Evolutionary conservation across 2,329 filamentous ascomycete genomes (phyloP), one percentile per base, ranked within the genome.

Genomic region (Paraphaeosphaeria minitans): DNA sequence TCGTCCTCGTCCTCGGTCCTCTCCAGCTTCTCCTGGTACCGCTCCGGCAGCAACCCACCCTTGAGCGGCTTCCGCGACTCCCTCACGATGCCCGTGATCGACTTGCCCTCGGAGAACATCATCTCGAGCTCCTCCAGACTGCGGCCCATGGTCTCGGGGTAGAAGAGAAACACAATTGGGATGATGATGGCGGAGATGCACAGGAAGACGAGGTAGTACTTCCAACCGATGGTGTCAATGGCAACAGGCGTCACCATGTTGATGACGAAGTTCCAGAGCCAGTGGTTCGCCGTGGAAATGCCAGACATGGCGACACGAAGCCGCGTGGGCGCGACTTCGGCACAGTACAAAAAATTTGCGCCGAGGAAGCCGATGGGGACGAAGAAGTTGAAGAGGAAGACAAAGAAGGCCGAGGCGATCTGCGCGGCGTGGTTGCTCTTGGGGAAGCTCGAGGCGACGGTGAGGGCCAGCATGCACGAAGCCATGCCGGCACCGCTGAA

Each of bases 381-480:
- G 72, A 87, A 87, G 64, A 82, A 84, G 72, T 86, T 84, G 77
- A 85, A 88, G 48, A 85, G 71, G 71, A 84, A 87, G 50, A 87
- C 79, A 71, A 86, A 86, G 61, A 84, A 79, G 0, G 82, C 83
- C 0, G 82, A 83, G 0, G 79, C 81, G 43, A 86, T 81, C 59
- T 83, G 79, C 2, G 84, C 80, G 1, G 76, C 59, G 2, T 75
- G 76, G 71, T 84, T 83, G 14, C 72, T 69, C 33, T 71, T 75
- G 13, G 80, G 77, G 66, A 80, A 82, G 21, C 79, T 84, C 3
- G 82, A 85, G 5, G 81, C 78, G 35, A 85, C 77, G 3, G 84
- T 82, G 10, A 87, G 75, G 3, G 80, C 78, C 5, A 82, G 63
- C 84, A 86, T 86, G 71, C 83, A 86, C 21, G 74, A 64, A 2